Conservation (phyloP, 768 basidiomycete species). For the Sutorius australiensis region DNA sequence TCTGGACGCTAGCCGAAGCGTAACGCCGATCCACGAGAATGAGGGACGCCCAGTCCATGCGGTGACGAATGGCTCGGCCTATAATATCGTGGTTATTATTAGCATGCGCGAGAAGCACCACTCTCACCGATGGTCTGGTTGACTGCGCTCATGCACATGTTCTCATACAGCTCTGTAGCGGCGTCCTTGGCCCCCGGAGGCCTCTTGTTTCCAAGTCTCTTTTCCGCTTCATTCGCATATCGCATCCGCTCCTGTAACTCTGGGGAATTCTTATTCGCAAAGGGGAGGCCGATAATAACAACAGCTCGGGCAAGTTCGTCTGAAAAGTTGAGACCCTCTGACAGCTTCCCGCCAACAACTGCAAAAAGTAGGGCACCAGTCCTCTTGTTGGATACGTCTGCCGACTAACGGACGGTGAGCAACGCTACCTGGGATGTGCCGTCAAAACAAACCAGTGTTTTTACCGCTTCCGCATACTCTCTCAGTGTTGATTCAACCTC, state of each 20-base stretch:
- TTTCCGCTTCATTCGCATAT: conserved; percentile 68
- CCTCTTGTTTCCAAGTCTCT: conserved; percentile 34
- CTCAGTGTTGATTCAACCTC: conserved; percentile 73
- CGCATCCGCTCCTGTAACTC: conserved; percentile 91
- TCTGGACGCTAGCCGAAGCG: conserved; percentile 56
- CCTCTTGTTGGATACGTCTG: conserved; percentile 26
- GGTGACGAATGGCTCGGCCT: conserved; percentile 94
- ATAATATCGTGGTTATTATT: neutral
- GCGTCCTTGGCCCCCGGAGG: conserved; percentile 53
- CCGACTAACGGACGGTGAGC: conserved; percentile 19
- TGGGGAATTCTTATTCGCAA: conserved; percentile 85
- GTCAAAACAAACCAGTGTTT: conserved; percentile 16
- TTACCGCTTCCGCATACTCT: conserved; percentile 60
- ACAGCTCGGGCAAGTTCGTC: conserved; percentile 84
- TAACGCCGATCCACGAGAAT: conserved; percentile 87
- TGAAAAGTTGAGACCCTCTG: conserved; percentile 80
- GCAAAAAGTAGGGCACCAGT: conserved; percentile 84
- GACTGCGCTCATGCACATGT: conserved; percentile 89
- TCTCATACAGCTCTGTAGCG: conserved; percentile 82
- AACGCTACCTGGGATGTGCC: neutral
- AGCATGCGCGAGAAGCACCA: neutral
- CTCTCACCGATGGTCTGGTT: conserved; percentile 92
- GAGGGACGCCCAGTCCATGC: conserved; percentile 87
- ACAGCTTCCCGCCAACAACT: conserved; percentile 96
- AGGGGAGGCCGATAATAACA: conserved; percentile 86